A percentile compares a stretch with the other conserved stretches of the same genome.
Conservation (phyloP, 495 filamentous ascomycete genomes). For the Staphylotrichum tortipilum region DNA sequence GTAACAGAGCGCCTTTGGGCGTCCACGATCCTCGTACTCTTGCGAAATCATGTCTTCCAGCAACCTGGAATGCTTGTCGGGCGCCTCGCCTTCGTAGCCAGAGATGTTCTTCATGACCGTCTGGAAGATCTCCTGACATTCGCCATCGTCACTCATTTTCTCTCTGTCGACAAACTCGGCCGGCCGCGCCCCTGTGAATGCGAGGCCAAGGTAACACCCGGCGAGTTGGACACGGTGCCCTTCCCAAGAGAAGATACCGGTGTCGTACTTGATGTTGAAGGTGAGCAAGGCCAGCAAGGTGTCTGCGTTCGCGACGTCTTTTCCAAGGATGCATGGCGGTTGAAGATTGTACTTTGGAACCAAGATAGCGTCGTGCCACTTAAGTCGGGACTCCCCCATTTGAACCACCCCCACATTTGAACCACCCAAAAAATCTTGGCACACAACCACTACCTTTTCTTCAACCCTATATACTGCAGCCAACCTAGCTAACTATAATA, state of each 20-base stretch:
- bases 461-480: too few species aligned
- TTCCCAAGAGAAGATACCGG: conserved; percentile 18
- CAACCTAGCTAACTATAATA: too few species aligned
- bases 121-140: conserved; percentile 13
- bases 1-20: conserved; percentile 19
- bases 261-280: conserved; percentile 23
- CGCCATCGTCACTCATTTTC: conserved; percentile 13
- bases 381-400: too few species aligned
- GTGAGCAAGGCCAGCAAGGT: too few species aligned
- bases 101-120: background rate
- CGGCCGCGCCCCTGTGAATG: conserved; percentile 13
- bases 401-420: too few species aligned
- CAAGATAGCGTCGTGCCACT: conserved; percentile 19
- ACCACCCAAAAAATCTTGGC: too few species aligned
- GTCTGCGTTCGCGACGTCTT: too few species aligned
- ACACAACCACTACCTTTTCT: too few species aligned
- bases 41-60: conserved; percentile 14
- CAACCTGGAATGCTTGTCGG: conserved; percentile 10
- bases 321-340: conserved; percentile 23
- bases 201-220: conserved; percentile 14
- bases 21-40: conserved; percentile 6
- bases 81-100: conserved; percentile 5
- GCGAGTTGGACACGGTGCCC: conserved; percentile 12
- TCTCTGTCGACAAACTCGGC: conserved; percentile 17
- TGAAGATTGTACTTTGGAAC: conserved; percentile 22